Base-by-base conservation (phyloP, 2,329 filamentous ascomycete species). In the Cryphonectria nitschkei region DNA sequence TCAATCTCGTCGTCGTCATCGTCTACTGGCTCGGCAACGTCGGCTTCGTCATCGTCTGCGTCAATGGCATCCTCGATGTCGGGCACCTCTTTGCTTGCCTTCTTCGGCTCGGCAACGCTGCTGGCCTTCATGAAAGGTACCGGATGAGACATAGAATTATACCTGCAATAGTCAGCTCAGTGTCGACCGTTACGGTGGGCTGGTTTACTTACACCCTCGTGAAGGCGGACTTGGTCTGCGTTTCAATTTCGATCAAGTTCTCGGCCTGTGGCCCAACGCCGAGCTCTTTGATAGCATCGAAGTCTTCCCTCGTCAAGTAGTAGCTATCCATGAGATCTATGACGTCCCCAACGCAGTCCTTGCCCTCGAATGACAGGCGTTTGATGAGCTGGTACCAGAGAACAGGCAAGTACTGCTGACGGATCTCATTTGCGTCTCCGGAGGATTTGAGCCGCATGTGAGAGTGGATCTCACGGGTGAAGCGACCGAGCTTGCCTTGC, bases 321-420 rank as follows among this genome's bases (percentile, higher is more conserved):
- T 99, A 99, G 78, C 92, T 94, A 78, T 99, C 96, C 96, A 99
- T 98, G 68, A 98, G 86, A 68, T 96, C 89, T 77, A 99, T 99
- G 68, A 98, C 91, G 1, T 93, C 91, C 0, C 88, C 86, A 5
- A 98, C 92, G 9, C 88, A 88, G 0, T 97, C 94, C 77, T 93
- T 96, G 76, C 96, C 96, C 70, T 97, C 91, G 0, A 84, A 80
- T 76, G 94, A 88, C 68, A 99, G 84, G 71, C 89, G 87, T 76
- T 92, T 90, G 74, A 97, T 86, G 32, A 95, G 86, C 77, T 91
- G 89, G 62, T 92, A 88, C 93, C 95, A 98, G 1, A 99, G 85
- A 1, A 95, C 84, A 0, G 96, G 96, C 75, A 99, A 82, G 76
- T 99, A 99, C 77, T 97, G 93, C 80, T 99, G 95, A 56, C 96